phyloP scores from a whole-genome alignment of 768 basidiomycete species.

The Lactarius vividus region DNA sequence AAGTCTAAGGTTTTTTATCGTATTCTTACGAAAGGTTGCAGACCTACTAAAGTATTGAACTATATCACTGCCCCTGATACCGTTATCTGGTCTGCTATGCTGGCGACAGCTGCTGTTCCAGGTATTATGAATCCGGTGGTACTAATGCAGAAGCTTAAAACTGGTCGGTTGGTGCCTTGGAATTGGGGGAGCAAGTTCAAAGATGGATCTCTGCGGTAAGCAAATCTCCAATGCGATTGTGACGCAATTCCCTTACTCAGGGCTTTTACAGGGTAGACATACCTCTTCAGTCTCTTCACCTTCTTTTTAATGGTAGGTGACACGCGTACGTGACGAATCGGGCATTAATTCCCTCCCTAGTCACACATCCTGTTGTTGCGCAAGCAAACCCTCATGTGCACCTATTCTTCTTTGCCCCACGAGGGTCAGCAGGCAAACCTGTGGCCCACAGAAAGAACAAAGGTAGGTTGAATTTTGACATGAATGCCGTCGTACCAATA shows the following conservation, averaged over 20 bases:
- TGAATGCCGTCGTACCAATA: slow-evolving; percentile 2
- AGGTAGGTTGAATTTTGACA: slow-evolving; percentile 42
- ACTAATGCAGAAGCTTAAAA: slow-evolving; percentile 84
- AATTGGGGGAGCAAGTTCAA: slow-evolving; percentile 94
- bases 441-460: slow-evolving; percentile 93
- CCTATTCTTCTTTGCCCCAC: slow-evolving; percentile 90
- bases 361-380: slow-evolving; percentile 90
- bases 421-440: slow-evolving; percentile 87
- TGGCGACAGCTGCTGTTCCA: slow-evolving; percentile 93
- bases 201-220: slow-evolving; percentile 83
- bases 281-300: slow-evolving; percentile 81
- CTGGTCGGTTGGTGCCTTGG: slow-evolving; percentile 83
- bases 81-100: slow-evolving; percentile 73
- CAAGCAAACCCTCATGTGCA: slow-evolving; percentile 94
- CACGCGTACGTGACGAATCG: background rate
- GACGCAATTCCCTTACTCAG: background rate
- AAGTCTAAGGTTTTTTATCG: background rate
- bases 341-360: slow-evolving; percentile 37
- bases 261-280: slow-evolving; percentile 75
- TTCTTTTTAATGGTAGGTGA: slow-evolving; percentile 77
- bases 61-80: slow-evolving; percentile 96
- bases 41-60: slow-evolving; percentile 93
- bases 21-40: slow-evolving; percentile 34
- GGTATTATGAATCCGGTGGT: slow-evolving; percentile 95
- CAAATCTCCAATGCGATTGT: background rate